phyloP scores from a whole-genome alignment of 352 stramenopile genomes.

The Globisporangium spiculum region DNA sequence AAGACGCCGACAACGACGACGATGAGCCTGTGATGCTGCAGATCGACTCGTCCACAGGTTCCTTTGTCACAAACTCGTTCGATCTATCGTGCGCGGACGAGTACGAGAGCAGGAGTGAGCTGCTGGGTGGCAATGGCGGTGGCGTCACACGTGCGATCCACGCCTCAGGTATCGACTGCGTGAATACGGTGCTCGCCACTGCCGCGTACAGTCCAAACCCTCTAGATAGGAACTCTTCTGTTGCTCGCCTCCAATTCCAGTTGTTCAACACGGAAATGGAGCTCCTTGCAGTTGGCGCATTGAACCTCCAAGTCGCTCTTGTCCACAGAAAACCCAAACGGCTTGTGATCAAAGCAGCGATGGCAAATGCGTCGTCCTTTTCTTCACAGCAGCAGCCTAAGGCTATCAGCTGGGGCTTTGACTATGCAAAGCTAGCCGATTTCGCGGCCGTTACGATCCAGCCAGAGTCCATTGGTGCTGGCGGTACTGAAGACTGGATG shows the following conservation, averaged over 20 bases:
- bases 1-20: background rate
- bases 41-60: slow-evolving; percentile 19
- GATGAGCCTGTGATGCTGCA: slow-evolving; percentile 17
- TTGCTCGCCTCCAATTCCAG: slow-evolving; percentile 5
- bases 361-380: background rate
- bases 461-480: background rate
- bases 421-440: background rate
- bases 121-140: background rate
- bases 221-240: background rate
- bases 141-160: slow-evolving; percentile 9
- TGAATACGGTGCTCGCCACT: slow-evolving; percentile 22
- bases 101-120: slow-evolving; percentile 10
- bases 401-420: background rate
- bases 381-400: background rate
- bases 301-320: background rate
- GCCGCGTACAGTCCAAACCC: slow-evolving; percentile 1
- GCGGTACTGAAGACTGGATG: background rate
- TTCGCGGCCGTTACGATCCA: slow-evolving; percentile 4
- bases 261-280: slow-evolving; percentile 17
- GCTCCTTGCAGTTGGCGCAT: background rate
- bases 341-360: slow-evolving; percentile 4
- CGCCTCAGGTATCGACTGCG: slow-evolving; percentile 21
- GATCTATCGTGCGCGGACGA: slow-evolving; percentile 5
- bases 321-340: slow-evolving; percentile 1
- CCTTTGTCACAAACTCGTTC: slow-evolving; percentile 6